Evolutionary conservation across 805 yeast genomes (phyloP), one percentile per base, ranked within the genome.

Genomic region (Huiozyma sinensis): DNA sequence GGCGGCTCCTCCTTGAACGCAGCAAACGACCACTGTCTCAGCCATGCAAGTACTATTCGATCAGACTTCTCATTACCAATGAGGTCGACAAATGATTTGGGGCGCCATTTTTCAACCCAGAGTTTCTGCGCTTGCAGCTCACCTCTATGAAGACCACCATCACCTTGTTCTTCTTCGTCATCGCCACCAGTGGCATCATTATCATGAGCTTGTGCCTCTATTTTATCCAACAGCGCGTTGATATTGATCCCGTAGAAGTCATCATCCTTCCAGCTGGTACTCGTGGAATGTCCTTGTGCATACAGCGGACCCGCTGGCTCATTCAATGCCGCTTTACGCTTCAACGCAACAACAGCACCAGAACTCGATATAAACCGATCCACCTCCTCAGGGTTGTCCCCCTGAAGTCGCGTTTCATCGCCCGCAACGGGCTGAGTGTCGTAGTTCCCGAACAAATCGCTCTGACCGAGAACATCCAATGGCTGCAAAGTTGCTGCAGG

Each of bases 51-150:
- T 29, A 81, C 70, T 12, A 62, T 58, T 43, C 89, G 65, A 51
- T 82, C 83, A 0, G 77, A 69, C 36, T 70, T 63, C 51, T 83
- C 90, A 48, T 82, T 80, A 0, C 90, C 90, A 0, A 80, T 70
- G 33, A 83, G 65, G 49, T 83, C 87, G 31, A 81, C 52, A 62
- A 80, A 82, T n/a, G 60, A 64, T 35, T 59, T 61, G 0, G 90
- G 87, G 47, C 85, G 66, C 70, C 81, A 83, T 57, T 80, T 80
- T 53, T 83, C 90, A 3, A 79, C 76, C 78, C 73, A 69, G 11
- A 70, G 47, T 11, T 49, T 45, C 6, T 36, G 29, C 27, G 36
- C 33, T 5, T 24, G 4, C 13, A 7, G 8, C 11, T 37, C n/a
- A 17, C 24, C 24, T 4, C 4, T 17, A 17, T 17, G 24, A 17